Base-by-base conservation (phyloP, 148 eudicot species). In the Heliamphora exappendiculata region DNA sequence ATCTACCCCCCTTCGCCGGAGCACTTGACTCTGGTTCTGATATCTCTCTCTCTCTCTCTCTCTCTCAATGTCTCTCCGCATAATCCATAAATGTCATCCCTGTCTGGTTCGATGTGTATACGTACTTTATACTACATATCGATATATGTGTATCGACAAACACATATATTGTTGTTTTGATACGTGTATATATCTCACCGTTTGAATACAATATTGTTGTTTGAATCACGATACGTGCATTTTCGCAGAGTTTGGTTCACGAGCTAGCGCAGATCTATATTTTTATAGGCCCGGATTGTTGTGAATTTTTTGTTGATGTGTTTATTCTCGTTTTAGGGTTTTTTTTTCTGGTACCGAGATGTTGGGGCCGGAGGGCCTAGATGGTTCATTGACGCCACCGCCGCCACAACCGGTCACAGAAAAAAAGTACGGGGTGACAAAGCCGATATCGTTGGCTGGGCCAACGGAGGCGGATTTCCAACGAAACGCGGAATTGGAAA, bases 371-470 rank as follows among this genome's bases (percentile, higher is more conserved):
- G 89, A 88, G 72, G 76, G 67, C 76, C 36, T 81, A 4, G 72
- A 55, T 26, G 45, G 76, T 9, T 28, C 28, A 6, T 36, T 82
- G 45, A 26, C 82, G 69, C 45, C 81, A 42, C 69, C 81, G 3
- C 49, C 59, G 10, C 54, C 47, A 0, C 79, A 67, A 13, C 57
- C 47, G 28, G 60, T 67, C 19, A 19, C 75, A 19, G 36, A 69
- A 20, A 86, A 77, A 39, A 81, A 54, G 76, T 82, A 57, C 9
- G 91, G 88, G 0, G 84, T 84, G 70, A 86, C 85, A 8, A 84
- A 90, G 83, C 87, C 91, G 65, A 83, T 90, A 62, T 90, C 91
- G 50, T 80, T 84, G 2, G 82, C 90, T 20, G 91, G 94, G 9
- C 91, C 94, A 0, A 76, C 83, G 12, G 89, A 81, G 72, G 84